A percentile compares a stretch with the other conserved stretches of the same genome.
These are phyloP conservation scores for Globisporangium cystogenes DNA, from an alignment of 352 stramenopile species.

Conservation along the genomic window DNA sequence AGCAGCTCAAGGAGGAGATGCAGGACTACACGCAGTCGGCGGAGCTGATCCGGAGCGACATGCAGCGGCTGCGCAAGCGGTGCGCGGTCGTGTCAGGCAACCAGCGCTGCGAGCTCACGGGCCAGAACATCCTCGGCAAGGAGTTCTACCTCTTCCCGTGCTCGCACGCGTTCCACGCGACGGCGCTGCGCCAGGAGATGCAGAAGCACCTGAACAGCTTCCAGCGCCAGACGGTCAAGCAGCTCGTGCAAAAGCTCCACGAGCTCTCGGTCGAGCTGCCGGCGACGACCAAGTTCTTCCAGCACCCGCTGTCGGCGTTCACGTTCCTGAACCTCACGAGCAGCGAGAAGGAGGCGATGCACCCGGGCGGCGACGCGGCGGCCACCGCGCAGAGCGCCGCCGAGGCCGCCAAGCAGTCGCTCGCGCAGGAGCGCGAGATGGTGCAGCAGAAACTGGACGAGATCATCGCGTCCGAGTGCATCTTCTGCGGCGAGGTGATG, in stretches of 20 bases:
- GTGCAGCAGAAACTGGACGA: slow-evolving; percentile 92
- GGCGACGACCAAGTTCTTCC: slow-evolving; percentile 70
- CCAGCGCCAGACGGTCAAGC: slow-evolving; percentile 87
- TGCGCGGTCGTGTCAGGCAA: slow-evolving; percentile 85
- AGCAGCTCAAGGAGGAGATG: slow-evolving; percentile 92
- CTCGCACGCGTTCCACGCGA: slow-evolving; percentile 91
- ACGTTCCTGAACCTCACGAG: slow-evolving; percentile 62
- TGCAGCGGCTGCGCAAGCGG: slow-evolving; percentile 84
- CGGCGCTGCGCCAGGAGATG: slow-evolving; percentile 86
- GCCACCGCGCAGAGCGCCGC: slow-evolving; percentile 38
- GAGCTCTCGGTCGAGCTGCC: slow-evolving; percentile 79
- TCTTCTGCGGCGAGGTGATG: slow-evolving; percentile 94
- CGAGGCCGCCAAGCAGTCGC: slow-evolving; percentile 61
- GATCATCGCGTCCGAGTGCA: slow-evolving; percentile 92
- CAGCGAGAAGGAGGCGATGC: slow-evolving; percentile 70
- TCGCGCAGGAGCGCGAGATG: slow-evolving; percentile 86
- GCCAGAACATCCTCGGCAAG: slow-evolving; percentile 83
- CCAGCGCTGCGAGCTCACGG: slow-evolving; percentile 86
- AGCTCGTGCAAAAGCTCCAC: slow-evolving; percentile 85
- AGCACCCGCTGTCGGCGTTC: slow-evolving; percentile 50
- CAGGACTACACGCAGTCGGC: slow-evolving; percentile 89
- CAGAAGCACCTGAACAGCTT: slow-evolving; percentile 87
- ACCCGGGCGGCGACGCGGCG: slow-evolving; percentile 29
- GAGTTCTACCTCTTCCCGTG: slow-evolving; percentile 96
- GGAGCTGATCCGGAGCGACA: slow-evolving; percentile 87